Evolutionary conservation across 257 asterid species (phyloP).

Genomic region (Pogostemon cablin): DNA sequence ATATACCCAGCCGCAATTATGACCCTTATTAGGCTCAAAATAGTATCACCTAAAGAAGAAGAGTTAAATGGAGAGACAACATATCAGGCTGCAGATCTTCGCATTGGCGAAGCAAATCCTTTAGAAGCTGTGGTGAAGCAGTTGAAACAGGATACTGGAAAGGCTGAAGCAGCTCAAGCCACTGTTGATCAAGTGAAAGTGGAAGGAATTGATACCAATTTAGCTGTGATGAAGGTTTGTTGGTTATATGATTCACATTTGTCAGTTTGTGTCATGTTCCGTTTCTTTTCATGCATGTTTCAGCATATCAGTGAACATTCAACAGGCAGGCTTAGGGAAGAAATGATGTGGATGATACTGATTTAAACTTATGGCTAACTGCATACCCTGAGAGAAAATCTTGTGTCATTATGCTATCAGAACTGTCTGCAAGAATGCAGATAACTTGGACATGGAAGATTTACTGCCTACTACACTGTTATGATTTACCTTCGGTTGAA

Average conservation of each 20-base stretch:
- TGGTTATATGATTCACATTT: slow-evolving; percentile 25
- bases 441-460: slow-evolving; percentile 9
- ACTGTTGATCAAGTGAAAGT: slow-evolving; percentile 92
- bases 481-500: slow-evolving; percentile 9
- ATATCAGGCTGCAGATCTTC: slow-evolving; percentile 56
- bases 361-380: slow-evolving; percentile 21
- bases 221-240: slow-evolving; percentile 84
- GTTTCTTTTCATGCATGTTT: slow-evolving; percentile 22
- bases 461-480: slow-evolving; percentile 11
- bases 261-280: slow-evolving; percentile 29
- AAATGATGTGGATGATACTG: slow-evolving; percentile 20
- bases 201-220: slow-evolving; percentile 87
- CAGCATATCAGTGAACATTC: slow-evolving; percentile 7
- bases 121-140: slow-evolving; percentile 74
- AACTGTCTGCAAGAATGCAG: not conserved
- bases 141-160: slow-evolving; percentile 75
- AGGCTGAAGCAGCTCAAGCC: slow-evolving; percentile 92
- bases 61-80: slow-evolving; percentile 50
- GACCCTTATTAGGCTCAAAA: slow-evolving; percentile 66
- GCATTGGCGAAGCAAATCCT: slow-evolving; percentile 76
- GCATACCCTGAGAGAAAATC: not conserved
- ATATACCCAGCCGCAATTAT: slow-evolving; percentile 54
- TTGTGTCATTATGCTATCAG: slow-evolving; percentile 19
- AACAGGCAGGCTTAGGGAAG: slow-evolving; percentile 18
- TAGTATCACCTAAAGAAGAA: slow-evolving; percentile 48